Conservation (phyloP, 225 moss, liverwort and hornwort genomes). For the Bryoerythrophyllum caledonicum region DNA sequence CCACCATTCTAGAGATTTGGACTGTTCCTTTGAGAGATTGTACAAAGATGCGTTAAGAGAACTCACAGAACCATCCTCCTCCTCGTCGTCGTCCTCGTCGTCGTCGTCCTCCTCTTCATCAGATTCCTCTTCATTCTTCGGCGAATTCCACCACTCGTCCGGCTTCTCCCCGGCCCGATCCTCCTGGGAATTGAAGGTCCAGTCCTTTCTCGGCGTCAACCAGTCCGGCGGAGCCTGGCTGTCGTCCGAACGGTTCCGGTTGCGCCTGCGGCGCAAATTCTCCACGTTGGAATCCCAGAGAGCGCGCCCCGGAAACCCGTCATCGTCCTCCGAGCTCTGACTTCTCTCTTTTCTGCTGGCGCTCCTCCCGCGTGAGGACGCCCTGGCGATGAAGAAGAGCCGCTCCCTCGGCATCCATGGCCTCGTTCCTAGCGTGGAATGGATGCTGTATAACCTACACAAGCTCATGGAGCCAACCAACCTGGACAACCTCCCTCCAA, state of each 20-base stretch:
- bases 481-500: slow-evolving; percentile 23
- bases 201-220: slow-evolving; percentile 57
- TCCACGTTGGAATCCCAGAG: slow-evolving; percentile 69
- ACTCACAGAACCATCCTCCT: slow-evolving; percentile 3
- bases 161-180: slow-evolving; percentile 23
- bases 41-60: no score
- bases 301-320: slow-evolving; percentile 29
- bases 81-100: slow-evolving; percentile 37
- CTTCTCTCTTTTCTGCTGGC: slow-evolving; percentile 26
- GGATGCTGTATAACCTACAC: slow-evolving; percentile 37
- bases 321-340: slow-evolving; percentile 43
- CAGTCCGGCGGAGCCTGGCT: slow-evolving; percentile 31
- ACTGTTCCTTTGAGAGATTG: no score
- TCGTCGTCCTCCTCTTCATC: slow-evolving; percentile 45
- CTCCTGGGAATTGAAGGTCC: slow-evolving; percentile 49
- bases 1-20: no score
- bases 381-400: slow-evolving; percentile 19
- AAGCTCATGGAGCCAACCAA: slow-evolving; percentile 50
- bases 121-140: slow-evolving; percentile 33
- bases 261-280: slow-evolving; percentile 50
- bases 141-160: slow-evolving; percentile 44
- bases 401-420: slow-evolving; percentile 27
- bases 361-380: slow-evolving; percentile 44
- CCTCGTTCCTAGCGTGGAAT: slow-evolving; percentile 26
- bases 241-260: slow-evolving; percentile 30